phyloP scores from a whole-genome alignment of 1,284 basidiomycete genomes.

The Stereum hirsutum region DNA sequence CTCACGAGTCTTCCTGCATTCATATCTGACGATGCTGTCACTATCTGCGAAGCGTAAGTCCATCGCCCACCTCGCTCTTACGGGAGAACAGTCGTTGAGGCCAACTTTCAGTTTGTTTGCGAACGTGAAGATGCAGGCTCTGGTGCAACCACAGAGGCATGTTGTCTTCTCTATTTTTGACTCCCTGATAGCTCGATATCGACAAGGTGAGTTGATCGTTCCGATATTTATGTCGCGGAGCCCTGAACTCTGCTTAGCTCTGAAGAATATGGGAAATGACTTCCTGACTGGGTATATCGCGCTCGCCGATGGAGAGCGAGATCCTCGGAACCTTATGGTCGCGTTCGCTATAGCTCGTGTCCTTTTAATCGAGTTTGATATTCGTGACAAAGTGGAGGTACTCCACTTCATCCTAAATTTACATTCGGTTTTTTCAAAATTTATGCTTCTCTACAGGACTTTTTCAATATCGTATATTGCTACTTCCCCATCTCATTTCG shows the following conservation, averaged over 20 bases:
- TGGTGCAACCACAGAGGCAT: slow-evolving; percentile 80
- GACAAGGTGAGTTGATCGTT: slow-evolving; percentile 42
- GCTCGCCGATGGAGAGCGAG: slow-evolving; percentile 92
- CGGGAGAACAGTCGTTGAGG: not conserved
- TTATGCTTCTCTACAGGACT: slow-evolving; percentile 40
- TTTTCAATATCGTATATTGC: slow-evolving; percentile 96
- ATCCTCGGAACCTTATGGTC: slow-evolving; percentile 89
- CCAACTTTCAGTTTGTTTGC: slow-evolving; percentile 51
- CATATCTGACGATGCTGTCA: slow-evolving; percentile 61
- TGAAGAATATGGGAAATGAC: slow-evolving; percentile 63
- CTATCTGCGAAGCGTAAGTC: slow-evolving; percentile 64
- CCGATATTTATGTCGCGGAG: not conserved
- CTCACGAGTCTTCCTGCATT: slow-evolving; percentile 63
- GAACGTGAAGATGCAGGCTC: slow-evolving; percentile 73
- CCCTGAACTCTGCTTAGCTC: slow-evolving; percentile 25
- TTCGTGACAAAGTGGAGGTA: slow-evolving; percentile 69
- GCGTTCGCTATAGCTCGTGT: slow-evolving; percentile 85
- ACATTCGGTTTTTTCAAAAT: not conserved
- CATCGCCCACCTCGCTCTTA: not conserved
- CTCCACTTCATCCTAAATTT: slow-evolving; percentile 14
- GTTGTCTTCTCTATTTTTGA: slow-evolving; percentile 81
- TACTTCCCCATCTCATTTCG: slow-evolving; percentile 99
- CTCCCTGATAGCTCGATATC: slow-evolving; percentile 64
- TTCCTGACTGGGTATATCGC: slow-evolving; percentile 75
- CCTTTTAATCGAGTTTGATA: slow-evolving; percentile 84